phyloP scores from a whole-genome alignment of 2,329 filamentous ascomycete species.

The Hypoxylon sp. region DNA sequence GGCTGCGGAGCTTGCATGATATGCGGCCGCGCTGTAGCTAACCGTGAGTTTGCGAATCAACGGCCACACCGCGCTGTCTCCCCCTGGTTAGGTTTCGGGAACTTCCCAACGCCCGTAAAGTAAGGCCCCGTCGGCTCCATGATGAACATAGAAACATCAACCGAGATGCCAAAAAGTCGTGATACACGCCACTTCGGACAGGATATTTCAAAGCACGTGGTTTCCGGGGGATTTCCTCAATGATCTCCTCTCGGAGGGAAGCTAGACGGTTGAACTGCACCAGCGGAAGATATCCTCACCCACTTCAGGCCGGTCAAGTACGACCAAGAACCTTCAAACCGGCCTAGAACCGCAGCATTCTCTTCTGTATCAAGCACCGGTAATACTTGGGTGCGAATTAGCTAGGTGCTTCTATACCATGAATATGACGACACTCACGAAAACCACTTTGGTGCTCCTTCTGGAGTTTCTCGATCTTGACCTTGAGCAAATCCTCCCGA shows the following conservation, averaged over 20 bases:
- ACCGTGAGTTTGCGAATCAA: constrained; percentile 45
- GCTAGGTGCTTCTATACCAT: constrained; percentile 21
- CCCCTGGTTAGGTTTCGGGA: constrained; percentile 42
- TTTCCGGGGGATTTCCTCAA: constrained; percentile 33
- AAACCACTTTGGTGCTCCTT: constrained; percentile 88
- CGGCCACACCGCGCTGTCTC: constrained; percentile 24
- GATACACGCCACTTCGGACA: constrained; percentile 27
- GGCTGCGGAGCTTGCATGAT: constrained; percentile 39
- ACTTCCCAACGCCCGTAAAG: constrained; percentile 44
- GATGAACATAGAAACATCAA: constrained; percentile 48
- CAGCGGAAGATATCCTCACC: constrained; percentile 76
- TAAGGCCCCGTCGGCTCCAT: constrained; percentile 42
- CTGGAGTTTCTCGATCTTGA: constrained; percentile 76
- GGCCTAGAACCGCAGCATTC: constrained; percentile 72
- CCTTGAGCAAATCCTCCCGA: constrained; percentile 80
- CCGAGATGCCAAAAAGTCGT: constrained; percentile 39
- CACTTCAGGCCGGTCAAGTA: constrained; percentile 81
- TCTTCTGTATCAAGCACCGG: constrained; percentile 79
- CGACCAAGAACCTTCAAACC: constrained; percentile 88
- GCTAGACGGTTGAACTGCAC: constrained; percentile 73
- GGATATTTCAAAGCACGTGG: constrained; percentile 23
- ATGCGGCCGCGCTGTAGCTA: constrained; percentile 44
- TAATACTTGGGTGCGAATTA: constrained; percentile 62
- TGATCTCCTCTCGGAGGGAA: constrained; percentile 77
- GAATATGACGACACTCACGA: constrained; percentile 62